Evolutionary conservation across 345 rosid genomes (phyloP).

Genomic region (Raphanus sativus): DNA sequence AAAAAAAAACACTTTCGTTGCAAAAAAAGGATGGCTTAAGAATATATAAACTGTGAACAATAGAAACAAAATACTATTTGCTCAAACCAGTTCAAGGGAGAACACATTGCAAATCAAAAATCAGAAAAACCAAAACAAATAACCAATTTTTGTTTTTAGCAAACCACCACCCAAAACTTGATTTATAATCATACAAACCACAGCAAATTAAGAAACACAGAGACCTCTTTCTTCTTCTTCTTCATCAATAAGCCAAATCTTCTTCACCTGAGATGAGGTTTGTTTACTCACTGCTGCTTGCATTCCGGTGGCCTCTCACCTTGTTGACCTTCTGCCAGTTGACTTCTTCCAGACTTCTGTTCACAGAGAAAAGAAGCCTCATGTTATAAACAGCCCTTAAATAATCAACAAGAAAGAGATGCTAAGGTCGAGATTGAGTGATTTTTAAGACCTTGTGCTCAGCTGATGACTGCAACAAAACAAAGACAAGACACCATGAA

Average conservation of each 20-base stretch:
- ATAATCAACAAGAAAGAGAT: neutral
- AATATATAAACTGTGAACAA: constrained; percentile 1
- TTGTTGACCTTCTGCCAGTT: constrained; percentile 48
- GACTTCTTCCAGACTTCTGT: constrained; percentile 62
- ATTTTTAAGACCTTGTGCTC: constrained; percentile 53
- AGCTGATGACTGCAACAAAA: constrained; percentile 49
- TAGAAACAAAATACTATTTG: neutral
- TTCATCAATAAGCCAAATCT: neutral
- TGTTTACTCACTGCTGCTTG: constrained; percentile 74
- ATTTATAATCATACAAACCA: constrained; percentile 31
- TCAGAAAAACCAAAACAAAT: constrained; percentile 23
- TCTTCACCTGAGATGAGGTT: neutral
- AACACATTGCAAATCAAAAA: constrained; percentile 23
- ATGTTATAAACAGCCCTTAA: neutral
- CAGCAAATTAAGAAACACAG: constrained; percentile 25
- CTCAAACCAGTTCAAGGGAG: constrained; percentile 20
- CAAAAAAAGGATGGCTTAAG: neutral
- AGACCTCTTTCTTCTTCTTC: neutral
- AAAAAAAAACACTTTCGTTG: neutral
- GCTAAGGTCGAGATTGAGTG: neutral
- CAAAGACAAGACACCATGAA: constrained; percentile 9
- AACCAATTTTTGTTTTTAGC: constrained; percentile 1
- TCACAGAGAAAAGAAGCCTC: neutral
- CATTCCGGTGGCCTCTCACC: constrained; percentile 94
- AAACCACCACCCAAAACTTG: constrained; percentile 54